Conservation (phyloP, 176 grass and related monocot species). For the Ensete glaucum region DNA sequence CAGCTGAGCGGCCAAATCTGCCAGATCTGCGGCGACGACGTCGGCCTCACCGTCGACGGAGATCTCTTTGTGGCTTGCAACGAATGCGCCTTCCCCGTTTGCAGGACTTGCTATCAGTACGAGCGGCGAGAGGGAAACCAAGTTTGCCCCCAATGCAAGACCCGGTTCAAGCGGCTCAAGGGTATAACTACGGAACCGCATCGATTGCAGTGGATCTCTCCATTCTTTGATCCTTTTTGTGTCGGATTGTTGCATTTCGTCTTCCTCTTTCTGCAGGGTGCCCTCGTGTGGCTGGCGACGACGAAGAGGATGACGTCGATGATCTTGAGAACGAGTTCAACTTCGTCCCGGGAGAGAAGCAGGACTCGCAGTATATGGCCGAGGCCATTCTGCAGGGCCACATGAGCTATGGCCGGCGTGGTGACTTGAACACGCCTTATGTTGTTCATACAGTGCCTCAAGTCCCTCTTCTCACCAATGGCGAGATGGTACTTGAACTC, state of each 20-base stretch:
- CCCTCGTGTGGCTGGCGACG: slow-evolving; percentile 63
- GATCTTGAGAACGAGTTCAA: slow-evolving; percentile 84
- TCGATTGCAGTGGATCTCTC: neutral
- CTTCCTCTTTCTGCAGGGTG: slow-evolving; percentile 34
- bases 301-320: slow-evolving; percentile 80
- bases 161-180: slow-evolving; percentile 98
- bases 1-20: slow-evolving; percentile 44
- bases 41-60: slow-evolving; percentile 74
- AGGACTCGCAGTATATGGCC: slow-evolving; percentile 39
- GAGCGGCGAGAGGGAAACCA: slow-evolving; percentile 93
- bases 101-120: slow-evolving; percentile 96
- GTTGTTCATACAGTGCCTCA: slow-evolving; percentile 40
- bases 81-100: slow-evolving; percentile 82
- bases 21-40: slow-evolving; percentile 77
- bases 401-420: slow-evolving; percentile 71
- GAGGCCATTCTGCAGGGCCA: slow-evolving; percentile 58
- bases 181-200: slow-evolving; percentile 32
- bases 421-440: slow-evolving; percentile 29
- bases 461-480: slow-evolving; percentile 85
- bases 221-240: neutral
- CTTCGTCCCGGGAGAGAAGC: slow-evolving; percentile 32
- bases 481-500: slow-evolving; percentile 52
- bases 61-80: slow-evolving; percentile 90
- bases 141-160: slow-evolving; percentile 97
- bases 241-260: neutral